Base-by-base conservation (phyloP, 768 basidiomycete species). In the Paxillus rubicundulus region DNA sequence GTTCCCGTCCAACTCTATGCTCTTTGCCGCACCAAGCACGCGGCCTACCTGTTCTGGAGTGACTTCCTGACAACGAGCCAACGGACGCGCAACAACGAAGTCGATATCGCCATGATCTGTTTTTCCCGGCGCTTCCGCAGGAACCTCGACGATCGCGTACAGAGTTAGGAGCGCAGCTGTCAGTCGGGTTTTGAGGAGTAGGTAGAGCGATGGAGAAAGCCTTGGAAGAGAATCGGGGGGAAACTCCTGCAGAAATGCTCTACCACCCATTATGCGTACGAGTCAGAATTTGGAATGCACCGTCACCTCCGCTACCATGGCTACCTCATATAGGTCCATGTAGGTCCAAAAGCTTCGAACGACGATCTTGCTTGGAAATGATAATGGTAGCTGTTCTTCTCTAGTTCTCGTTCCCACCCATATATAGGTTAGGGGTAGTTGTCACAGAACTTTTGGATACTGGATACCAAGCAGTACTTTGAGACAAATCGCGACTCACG, bases 41-140 rank as follows among this genome's bases (percentile, higher is more conserved):
- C 52, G 48, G 57, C 75, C 69, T 5, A 80, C 69, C 30, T 64
- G 40, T 28, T 66, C 66, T 24, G 75, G 73, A 2, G 76, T 68
- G 34, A 71, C 47, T 27, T 61, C 56, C 24, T 58, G 57, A 18
- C 46, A 59, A 7, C 33, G 48, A 12, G 57, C 18, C 10, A 61
- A 53, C 0, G 86, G 80, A n/a, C 61, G 56, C 34, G 77, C 73
- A 4, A 86, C 86, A 18, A 85, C 67, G 46, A 87, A 79, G 63
- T 89, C 88, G 20, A 90, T 61, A 61, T 90, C 88, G 1, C 87
- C 87, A 55, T 86, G 73, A 63, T 84, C 81, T 1, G 47, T 40
- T 63, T 89, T 89, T 56, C 77, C 82, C 13, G 86, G 87, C 9
- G 79, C 82, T 66, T 88, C 86, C 7, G 61, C 62, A 1, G 87